These are phyloP conservation scores for Tetrapisispora taiwanensis DNA, from an alignment of 805 yeast genomes.

Conservation along the genomic window DNA sequence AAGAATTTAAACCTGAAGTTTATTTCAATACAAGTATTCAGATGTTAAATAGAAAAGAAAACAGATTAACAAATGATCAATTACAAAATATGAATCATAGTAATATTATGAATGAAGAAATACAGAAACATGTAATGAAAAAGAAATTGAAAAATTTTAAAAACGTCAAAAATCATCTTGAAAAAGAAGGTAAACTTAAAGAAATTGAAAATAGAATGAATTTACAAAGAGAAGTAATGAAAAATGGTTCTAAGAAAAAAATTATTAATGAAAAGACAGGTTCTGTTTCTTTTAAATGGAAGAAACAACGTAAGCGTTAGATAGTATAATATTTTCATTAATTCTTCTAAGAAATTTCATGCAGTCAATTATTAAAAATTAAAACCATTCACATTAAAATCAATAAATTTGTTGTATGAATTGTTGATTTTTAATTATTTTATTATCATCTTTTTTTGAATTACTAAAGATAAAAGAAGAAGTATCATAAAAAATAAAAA, in stretches of 20 bases:
- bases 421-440: too few species aligned
- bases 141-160: conserved; percentile 38
- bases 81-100: conserved; percentile 28
- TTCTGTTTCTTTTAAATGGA: conserved; percentile 71
- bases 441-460: too few species aligned
- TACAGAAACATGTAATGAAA: conserved; percentile 10
- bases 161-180: conserved; percentile 51
- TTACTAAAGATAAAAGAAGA: too few species aligned
- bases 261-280: conserved; percentile 51
- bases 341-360: too few species aligned
- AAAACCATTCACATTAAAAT: too few species aligned
- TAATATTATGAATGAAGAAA: conserved; percentile 9
- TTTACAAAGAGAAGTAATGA: conserved; percentile 77
- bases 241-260: conserved; percentile 82
- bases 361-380: too few species aligned
- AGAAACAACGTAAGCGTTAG: conserved; percentile 55
- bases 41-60: conserved; percentile 54
- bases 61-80: conserved; percentile 57
- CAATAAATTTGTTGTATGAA: too few species aligned
- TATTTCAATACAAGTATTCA: conserved; percentile 63
- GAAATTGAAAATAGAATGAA: conserved; percentile 66
- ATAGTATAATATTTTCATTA: too few species aligned
- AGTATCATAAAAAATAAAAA: too few species aligned
- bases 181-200: conserved; percentile 57
- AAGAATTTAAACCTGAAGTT: conserved; percentile 50